A percentile compares a stretch with the other conserved stretches of the same genome.
These are phyloP conservation scores for Dichotomopilus funicola DNA, from an alignment of 2,329 filamentous ascomycete genomes.

Conservation along the genomic window DNA sequence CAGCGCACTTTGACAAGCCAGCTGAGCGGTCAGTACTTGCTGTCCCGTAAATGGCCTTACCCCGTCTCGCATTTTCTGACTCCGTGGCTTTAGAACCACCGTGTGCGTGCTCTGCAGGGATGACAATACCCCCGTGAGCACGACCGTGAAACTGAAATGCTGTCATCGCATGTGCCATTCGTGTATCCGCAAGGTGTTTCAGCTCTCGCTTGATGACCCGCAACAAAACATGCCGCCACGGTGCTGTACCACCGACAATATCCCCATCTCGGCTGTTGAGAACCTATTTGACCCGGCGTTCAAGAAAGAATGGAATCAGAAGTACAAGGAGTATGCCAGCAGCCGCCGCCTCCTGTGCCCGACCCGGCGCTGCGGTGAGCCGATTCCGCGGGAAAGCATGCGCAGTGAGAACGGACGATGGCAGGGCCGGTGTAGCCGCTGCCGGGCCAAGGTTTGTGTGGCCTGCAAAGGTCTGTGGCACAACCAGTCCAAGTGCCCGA, in stretches of 20 bases:
- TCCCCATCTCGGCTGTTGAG: slow-evolving; percentile 70
- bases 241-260: slow-evolving; percentile 69
- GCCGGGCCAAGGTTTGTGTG: slow-evolving; percentile 68
- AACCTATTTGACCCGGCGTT: slow-evolving; percentile 65
- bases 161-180: slow-evolving; percentile 74
- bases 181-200: slow-evolving; percentile 70
- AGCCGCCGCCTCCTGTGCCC: slow-evolving; percentile 75
- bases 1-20: slow-evolving; percentile 17
- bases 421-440: slow-evolving; percentile 63
- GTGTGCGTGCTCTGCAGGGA: slow-evolving; percentile 67
- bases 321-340: slow-evolving; percentile 69
- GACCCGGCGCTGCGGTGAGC: slow-evolving; percentile 63
- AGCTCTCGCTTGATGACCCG: slow-evolving; percentile 67
- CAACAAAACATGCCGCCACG: slow-evolving; percentile 71
- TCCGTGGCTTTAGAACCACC: slow-evolving; percentile 46
- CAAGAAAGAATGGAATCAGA: slow-evolving; percentile 74
- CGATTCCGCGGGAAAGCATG: slow-evolving; percentile 69
- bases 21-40: slow-evolving; percentile 22
- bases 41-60: neutral
- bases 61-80: slow-evolving; percentile 11
- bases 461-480: slow-evolving; percentile 72
- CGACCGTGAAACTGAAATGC: slow-evolving; percentile 66
- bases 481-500: slow-evolving; percentile 58
- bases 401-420: slow-evolving; percentile 52
- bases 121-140: slow-evolving; percentile 54